Percentiles rank a stretch among this genome's conserved stretches.
These are phyloP conservation scores for Pelargonium cotyledonis DNA, from an alignment of 441 rosid genomes.

Conservation along the genomic window DNA sequence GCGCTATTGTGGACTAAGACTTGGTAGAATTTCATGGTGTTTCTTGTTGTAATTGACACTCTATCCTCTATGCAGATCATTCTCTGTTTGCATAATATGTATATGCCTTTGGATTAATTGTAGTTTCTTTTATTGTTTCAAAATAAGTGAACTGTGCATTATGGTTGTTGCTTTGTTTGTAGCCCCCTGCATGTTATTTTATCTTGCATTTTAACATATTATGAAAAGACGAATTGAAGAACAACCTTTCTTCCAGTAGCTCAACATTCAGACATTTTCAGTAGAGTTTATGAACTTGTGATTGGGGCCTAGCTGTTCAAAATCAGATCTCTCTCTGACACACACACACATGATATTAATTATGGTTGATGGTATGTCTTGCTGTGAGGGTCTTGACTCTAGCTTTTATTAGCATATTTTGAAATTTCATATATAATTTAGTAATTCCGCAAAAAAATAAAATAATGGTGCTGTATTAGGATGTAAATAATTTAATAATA, in stretches of 20 bases:
- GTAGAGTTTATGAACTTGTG: neutral
- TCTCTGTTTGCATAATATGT: neutral
- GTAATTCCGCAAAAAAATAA: neutral
- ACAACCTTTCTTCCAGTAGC: constrained; percentile 3
- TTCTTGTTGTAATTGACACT: neutral
- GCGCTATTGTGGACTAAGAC: neutral
- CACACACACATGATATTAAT: neutral
- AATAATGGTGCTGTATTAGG: neutral
- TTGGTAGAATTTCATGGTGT: constrained; percentile 10
- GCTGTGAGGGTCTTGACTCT: neutral
- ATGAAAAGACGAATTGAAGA: neutral
- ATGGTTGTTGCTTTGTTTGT: neutral
- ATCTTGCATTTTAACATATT: neutral
- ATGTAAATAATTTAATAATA: neutral
- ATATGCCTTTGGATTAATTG: neutral
- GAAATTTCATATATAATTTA: neutral
- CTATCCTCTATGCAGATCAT: neutral
- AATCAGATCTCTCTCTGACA: neutral
- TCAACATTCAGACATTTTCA: neutral
- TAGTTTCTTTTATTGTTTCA: neutral
- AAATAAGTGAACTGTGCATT: neutral
- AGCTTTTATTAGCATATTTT: neutral
- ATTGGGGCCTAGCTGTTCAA: neutral
- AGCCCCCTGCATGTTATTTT: neutral
- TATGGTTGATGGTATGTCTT: neutral